Percentiles rank a stretch among this genome's conserved stretches.
phyloP scores from a whole-genome alignment of 345 rosid species.

The Xanthoceras sorbifolium region DNA sequence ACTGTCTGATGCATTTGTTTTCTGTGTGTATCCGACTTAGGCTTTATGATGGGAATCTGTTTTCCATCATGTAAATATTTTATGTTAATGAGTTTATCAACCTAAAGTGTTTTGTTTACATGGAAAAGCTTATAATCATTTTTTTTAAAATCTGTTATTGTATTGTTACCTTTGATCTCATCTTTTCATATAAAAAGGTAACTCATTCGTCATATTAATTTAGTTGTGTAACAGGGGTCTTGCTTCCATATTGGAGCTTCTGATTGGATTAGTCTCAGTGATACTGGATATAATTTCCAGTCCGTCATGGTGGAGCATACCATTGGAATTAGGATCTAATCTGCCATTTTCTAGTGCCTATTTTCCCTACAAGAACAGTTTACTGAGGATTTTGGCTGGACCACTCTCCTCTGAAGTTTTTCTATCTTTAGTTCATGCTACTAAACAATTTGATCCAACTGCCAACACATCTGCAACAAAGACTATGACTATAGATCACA shows the following conservation, averaged over 20 bases:
- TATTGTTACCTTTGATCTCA: neutral
- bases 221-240: conserved; percentile 61
- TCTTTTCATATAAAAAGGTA: conserved; percentile 2
- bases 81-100: neutral
- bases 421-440: conserved; percentile 41
- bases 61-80: neutral
- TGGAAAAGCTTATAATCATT: neutral
- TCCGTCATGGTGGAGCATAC: conserved; percentile 71
- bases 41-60: neutral
- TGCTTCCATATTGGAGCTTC: conserved; percentile 53
- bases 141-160: neutral
- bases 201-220: conserved; percentile 19
- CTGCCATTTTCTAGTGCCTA: conserved; percentile 69
- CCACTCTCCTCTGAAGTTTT: conserved; percentile 47
- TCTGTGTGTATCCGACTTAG: neutral
- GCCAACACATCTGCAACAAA: conserved; percentile 31
- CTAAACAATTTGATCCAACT: conserved; percentile 22
- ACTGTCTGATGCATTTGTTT: neutral
- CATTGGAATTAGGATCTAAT: conserved; percentile 54
- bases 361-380: conserved; percentile 48
- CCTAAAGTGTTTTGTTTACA: neutral
- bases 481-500: conserved; percentile 43
- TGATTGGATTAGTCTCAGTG: conserved; percentile 50
- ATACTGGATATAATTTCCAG: conserved; percentile 55
- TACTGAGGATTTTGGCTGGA: conserved; percentile 53